Evolutionary conservation across 2,329 filamentous ascomycete species (phyloP).

Genomic region (Arthrobotrys conoides): DNA sequence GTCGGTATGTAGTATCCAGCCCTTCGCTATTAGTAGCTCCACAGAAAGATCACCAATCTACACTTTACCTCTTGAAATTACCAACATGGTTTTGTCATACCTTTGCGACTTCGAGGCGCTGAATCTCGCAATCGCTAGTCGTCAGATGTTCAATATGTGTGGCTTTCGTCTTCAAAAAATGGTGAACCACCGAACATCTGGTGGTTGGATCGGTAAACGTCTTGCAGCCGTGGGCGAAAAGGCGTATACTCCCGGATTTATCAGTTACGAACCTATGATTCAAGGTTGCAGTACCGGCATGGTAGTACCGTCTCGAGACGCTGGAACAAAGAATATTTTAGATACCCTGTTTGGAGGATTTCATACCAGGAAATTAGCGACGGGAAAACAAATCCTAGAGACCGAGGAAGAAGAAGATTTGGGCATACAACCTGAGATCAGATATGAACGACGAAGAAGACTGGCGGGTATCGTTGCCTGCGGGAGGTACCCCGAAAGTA

Average conservation of each 20-base stretch:
- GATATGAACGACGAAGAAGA: conserved; percentile 9
- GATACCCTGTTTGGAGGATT: neutral
- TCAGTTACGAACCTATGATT: conserved; percentile 36
- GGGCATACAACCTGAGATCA: conserved; percentile 10
- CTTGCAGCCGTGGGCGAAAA: conserved; percentile 21
- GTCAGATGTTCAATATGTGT: conserved; percentile 19
- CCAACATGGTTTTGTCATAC: conserved; percentile 19
- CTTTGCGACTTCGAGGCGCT: conserved; percentile 39
- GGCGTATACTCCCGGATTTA: conserved; percentile 16
- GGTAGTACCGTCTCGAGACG: conserved; percentile 10
- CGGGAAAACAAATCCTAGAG: neutral
- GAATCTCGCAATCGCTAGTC: conserved; percentile 17
- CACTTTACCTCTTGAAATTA: conserved; percentile 21
- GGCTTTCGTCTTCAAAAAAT: conserved; percentile 20
- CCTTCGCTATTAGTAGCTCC: neutral
- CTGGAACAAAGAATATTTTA: neutral
- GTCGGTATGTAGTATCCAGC: neutral
- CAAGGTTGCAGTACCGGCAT: conserved; percentile 9
- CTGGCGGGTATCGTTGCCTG: conserved; percentile 1
- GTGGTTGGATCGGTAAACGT: conserved; percentile 42
- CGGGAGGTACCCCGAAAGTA: neutral
- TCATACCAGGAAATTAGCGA: neutral
- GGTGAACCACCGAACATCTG: conserved; percentile 25
- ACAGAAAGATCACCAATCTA: conserved; percentile 3
- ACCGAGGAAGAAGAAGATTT: conserved; percentile 1